phyloP scores from a whole-genome alignment of 306 rosid species.

The Nissolia schottii region DNA sequence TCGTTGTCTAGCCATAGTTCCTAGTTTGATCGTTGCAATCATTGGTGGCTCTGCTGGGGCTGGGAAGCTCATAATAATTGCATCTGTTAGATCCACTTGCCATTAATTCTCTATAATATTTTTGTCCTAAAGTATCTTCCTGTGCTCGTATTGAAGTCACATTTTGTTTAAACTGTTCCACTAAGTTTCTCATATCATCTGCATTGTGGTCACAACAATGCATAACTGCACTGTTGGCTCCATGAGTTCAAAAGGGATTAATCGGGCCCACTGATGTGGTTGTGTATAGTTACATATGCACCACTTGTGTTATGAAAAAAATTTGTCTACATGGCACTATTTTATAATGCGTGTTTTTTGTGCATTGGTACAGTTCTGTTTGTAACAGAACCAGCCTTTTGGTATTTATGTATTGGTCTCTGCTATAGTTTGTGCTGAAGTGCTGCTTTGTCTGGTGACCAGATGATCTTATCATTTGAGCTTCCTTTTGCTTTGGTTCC shows the following conservation, averaged over 20 bases:
- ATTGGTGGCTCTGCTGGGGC: conserved; percentile 97
- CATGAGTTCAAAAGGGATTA: background rate
- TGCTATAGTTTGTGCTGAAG: conserved; percentile 6
- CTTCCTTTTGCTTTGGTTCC: conserved; percentile 95
- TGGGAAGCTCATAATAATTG: conserved; percentile 83
- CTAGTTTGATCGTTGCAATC: conserved; percentile 81
- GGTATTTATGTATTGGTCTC: background rate
- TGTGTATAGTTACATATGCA: background rate
- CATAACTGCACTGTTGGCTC: background rate
- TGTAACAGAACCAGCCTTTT: background rate
- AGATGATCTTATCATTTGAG: conserved; percentile 98
- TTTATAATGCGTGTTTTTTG: background rate
- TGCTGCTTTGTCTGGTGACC: conserved; percentile 27
- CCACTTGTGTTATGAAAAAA: background rate
- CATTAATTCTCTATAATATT: background rate
- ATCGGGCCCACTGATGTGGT: background rate
- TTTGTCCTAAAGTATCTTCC: background rate
- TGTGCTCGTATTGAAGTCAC: background rate
- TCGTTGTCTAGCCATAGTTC: conserved; percentile 86
- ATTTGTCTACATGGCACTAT: background rate
- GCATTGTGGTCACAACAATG: background rate
- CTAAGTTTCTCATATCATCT: background rate
- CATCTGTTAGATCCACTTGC: conserved; percentile 66
- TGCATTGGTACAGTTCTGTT: conserved; percentile 3
- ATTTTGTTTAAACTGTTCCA: background rate